Evolutionary conservation across 2,329 filamentous ascomycete species (phyloP).

Genomic region (Aspergillus pseudoviridinutans): DNA sequence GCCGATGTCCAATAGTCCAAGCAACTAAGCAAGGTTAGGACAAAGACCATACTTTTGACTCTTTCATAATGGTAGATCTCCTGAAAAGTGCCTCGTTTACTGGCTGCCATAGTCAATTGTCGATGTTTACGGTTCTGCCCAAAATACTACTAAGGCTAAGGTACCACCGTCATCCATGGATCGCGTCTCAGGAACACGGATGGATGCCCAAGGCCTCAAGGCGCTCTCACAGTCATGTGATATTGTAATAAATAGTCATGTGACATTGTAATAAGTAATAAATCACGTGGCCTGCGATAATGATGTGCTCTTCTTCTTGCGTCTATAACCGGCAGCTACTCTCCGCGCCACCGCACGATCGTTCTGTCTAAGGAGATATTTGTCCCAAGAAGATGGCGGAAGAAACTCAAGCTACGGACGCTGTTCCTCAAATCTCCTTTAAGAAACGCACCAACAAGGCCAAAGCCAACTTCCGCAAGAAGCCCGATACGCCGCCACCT

Average conservation of each 20-base stretch:
- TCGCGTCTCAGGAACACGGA: background rate
- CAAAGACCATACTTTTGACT: background rate
- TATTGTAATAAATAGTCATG: too few relatives aligned
- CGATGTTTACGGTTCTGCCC: background rate
- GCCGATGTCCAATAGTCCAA: background rate
- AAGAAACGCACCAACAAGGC: slow-evolving; percentile 79
- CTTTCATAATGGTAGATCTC: background rate
- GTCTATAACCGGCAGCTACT: background rate
- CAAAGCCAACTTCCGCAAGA: slow-evolving; percentile 75
- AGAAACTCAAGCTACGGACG: slow-evolving; percentile 17
- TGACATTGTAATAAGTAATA: background rate
- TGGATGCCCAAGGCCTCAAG: background rate
- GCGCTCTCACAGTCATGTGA: background rate
- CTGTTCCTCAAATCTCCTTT: slow-evolving; percentile 52
- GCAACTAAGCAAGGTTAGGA: background rate
- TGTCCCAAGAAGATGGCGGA: slow-evolving; percentile 24
- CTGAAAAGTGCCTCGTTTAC: background rate
- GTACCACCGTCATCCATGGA: background rate
- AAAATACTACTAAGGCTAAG: too few relatives aligned
- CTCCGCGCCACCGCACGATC: background rate
- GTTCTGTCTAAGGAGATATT: background rate
- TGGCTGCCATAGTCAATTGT: background rate
- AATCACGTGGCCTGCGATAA: background rate
- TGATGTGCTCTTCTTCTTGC: background rate
- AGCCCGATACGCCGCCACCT: slow-evolving; percentile 71